phyloP scores from a whole-genome alignment of 768 basidiomycete species.

The Macrocybe gigantea region DNA sequence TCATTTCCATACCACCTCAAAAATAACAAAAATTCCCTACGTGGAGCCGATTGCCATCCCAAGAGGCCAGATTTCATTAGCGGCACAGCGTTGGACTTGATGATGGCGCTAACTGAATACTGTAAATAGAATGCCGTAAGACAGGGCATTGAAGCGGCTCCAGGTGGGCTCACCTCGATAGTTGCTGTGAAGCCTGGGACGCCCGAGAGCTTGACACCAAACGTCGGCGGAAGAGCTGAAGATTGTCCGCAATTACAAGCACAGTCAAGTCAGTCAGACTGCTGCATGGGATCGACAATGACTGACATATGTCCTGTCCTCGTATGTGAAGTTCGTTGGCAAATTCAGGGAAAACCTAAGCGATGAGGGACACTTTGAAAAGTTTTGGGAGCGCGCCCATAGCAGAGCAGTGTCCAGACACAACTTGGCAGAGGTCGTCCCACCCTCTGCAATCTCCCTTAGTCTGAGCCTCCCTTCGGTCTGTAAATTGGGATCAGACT shows the following conservation, averaged over 20 bases:
- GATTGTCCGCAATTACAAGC: background rate
- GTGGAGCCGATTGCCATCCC: slow-evolving; percentile 42
- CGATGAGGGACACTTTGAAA: slow-evolving; percentile 42
- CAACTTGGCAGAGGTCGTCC: slow-evolving; percentile 43
- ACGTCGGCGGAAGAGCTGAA: slow-evolving; percentile 65
- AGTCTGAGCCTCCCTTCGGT: slow-evolving; percentile 55
- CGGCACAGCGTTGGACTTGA: slow-evolving; percentile 36
- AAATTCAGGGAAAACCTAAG: slow-evolving; percentile 51
- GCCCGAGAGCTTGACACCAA: slow-evolving; percentile 60
- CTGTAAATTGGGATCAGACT: slow-evolving; percentile 24
- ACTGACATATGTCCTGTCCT: slow-evolving; percentile 52
- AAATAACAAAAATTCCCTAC: slow-evolving; percentile 28
- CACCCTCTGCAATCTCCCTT: slow-evolving; percentile 65
- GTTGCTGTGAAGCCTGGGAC: slow-evolving; percentile 67
- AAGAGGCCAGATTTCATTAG: slow-evolving; percentile 47
- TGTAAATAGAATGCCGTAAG: slow-evolving; percentile 10
- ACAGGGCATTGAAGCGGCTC: background rate
- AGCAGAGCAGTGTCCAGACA: slow-evolving; percentile 47
- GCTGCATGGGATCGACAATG: background rate
- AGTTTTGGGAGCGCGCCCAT: slow-evolving; percentile 47
- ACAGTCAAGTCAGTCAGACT: background rate
- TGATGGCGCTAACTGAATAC: slow-evolving; percentile 54
- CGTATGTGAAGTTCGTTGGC: slow-evolving; percentile 52
- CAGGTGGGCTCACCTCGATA: slow-evolving; percentile 35
- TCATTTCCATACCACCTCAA: no score